Conservation (phyloP, 1,284 basidiomycete species). For the Ceratobasidium sp. region DNA sequence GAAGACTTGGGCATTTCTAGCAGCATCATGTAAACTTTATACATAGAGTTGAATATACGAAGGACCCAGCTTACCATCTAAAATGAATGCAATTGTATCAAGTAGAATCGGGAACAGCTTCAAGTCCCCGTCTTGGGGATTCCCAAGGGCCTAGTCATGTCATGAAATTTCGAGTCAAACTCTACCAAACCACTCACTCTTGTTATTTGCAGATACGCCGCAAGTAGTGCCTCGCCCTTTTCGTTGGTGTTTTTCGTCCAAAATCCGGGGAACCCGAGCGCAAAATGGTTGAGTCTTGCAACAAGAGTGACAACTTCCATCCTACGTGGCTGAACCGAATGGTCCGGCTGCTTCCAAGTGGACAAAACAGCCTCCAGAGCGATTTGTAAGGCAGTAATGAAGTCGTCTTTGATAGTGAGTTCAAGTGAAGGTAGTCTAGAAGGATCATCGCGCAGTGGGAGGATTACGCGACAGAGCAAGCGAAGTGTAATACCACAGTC, state of each 20-base stretch:
- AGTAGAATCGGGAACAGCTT: conserved; percentile 74
- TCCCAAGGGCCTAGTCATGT: conserved; percentile 63
- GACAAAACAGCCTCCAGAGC: conserved; percentile 64
- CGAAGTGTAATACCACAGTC: conserved; percentile 77
- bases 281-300: conserved; percentile 76
- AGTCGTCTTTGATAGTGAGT: conserved; percentile 61
- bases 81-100: conserved; percentile 78
- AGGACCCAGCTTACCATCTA: conserved; percentile 69
- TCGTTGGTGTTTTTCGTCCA: conserved; percentile 71
- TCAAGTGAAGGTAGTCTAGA: conserved; percentile 59
- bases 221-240: conserved; percentile 62
- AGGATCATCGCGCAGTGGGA: conserved; percentile 68
- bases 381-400: conserved; percentile 70
- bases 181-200: conserved; percentile 63
- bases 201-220: conserved; percentile 66
- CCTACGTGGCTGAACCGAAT: conserved; percentile 60
- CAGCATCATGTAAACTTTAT: not conserved
- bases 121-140: conserved; percentile 64
- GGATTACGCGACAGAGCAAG: conserved; percentile 74
- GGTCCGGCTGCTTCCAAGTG: conserved; percentile 43
- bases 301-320: conserved; percentile 59
- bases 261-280: conserved; percentile 70
- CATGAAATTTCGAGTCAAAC: conserved; percentile 31
- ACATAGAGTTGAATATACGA: not conserved
- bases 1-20: conserved; percentile 73